Base-by-base conservation (phyloP, 805 yeast genomes). In the Candida tallmaniae region DNA sequence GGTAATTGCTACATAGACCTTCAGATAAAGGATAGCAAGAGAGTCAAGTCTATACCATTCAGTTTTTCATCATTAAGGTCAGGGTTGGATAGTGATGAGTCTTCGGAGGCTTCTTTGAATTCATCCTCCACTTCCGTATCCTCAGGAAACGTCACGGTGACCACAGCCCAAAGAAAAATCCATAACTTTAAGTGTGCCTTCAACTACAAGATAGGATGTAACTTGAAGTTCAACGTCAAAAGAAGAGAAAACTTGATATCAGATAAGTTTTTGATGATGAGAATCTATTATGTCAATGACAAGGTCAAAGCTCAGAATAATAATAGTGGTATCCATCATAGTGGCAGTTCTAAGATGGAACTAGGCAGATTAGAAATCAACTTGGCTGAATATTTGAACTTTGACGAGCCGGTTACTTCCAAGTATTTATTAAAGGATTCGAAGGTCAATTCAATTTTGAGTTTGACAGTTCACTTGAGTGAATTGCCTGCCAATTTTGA, bases 381-480 rank as follows among this genome's bases (percentile, higher is more conserved):
- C 49, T 52, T 89, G 27, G 61, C 90, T 0, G 94, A 87, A 47
- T 86, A 80, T 53, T 72, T 81, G 23, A 66, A 70, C 44, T 76
- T 73, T 35, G 64, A 68, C 21, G 68, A 70, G 34, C 68, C 75
- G 3, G 57, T 70, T 4, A 65, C 80, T 2, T 69, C 81, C 41
- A 67, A 84, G 41, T 87, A 83, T 47, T 60, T 90, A 28, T 63
- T 90, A 23, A 80, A 80, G 47, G 73, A 85, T 18, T 82, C 95
- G 2, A 85, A 86, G 45, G 77, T 90, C 13, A 90, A 90, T 54
- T 80, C 94, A 2, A 82, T 86, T n/a, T 56, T 83, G 25, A 79
- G 73, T 40, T 41, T 86, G 27, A 69, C 80, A 2, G 61, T 84
- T n/a, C 63, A 65, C 4, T 56, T 83, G 45, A 67, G 63, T 27